Conservation (phyloP, 164 flowering plant species). For the Malania oleifera region DNA sequence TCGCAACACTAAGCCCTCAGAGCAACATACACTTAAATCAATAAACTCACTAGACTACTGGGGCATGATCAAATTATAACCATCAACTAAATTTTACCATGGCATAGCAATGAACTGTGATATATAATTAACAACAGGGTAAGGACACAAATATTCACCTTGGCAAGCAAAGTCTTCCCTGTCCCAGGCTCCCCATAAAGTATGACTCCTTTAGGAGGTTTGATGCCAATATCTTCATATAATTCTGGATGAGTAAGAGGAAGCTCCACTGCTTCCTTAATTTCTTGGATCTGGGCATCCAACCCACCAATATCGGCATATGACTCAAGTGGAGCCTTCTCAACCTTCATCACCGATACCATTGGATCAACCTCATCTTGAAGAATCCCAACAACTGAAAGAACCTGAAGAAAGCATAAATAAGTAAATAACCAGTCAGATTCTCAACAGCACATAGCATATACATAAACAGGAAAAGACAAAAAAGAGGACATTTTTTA, state of each 20-base stretch:
- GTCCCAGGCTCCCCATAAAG: slow-evolving; percentile 91
- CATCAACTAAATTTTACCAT: no score
- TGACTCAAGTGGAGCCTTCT: slow-evolving; percentile 78
- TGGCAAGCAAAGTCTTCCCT: slow-evolving; percentile 83
- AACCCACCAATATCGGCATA: slow-evolving; percentile 88
- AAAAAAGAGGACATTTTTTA: no score
- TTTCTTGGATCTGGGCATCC: slow-evolving; percentile 88
- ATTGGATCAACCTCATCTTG: slow-evolving; percentile 88
- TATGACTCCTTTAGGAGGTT: slow-evolving; percentile 86
- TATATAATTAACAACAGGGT: no score
- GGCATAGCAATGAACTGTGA: no score
- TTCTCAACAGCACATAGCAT: no score
- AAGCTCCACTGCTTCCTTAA: slow-evolving; percentile 85
- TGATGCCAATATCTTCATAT: slow-evolving; percentile 85
- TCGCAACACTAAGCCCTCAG: no score
- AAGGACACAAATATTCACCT: slow-evolving; percentile 37
- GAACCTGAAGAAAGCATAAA: slow-evolving; percentile 33
- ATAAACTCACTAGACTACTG: no score
- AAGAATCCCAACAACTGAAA: slow-evolving; percentile 82
- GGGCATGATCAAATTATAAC: no score
- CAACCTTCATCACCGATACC: slow-evolving; percentile 87
- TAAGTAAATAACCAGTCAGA: no score
- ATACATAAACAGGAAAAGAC: no score
- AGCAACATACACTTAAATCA: no score
- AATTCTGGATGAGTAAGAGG: slow-evolving; percentile 84